These are phyloP conservation scores for Sphaerulina vaccinii DNA, from an alignment of 2,329 filamentous ascomycete species.

Conservation along the genomic window DNA sequence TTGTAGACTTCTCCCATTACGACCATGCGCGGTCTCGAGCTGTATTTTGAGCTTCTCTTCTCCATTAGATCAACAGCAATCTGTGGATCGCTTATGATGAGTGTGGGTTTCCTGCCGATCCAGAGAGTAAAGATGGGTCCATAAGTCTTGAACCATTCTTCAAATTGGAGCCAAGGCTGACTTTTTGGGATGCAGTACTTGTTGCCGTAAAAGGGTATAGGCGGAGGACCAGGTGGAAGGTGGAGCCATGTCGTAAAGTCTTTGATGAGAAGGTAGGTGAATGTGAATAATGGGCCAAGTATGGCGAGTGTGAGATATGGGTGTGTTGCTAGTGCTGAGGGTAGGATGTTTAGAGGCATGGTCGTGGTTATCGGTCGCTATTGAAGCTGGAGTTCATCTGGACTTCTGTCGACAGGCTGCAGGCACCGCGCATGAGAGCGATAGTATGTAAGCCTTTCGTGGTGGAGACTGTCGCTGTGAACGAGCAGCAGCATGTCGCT, in stretches of 20 bases:
- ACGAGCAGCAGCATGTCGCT: not conserved
- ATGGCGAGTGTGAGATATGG: not conserved
- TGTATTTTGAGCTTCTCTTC: conserved; percentile 47
- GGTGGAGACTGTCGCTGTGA: not conserved
- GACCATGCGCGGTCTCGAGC: conserved; percentile 46
- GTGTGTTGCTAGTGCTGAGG: not conserved
- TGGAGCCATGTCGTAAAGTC: conserved; percentile 38
- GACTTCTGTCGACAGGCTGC: too few relatives aligned
- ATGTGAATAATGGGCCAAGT: not conserved
- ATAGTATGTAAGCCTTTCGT: not conserved
- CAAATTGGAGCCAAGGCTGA: conserved; percentile 43
- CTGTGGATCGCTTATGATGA: conserved; percentile 47
- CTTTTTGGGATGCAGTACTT: conserved; percentile 36
- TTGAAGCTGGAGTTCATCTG: not conserved
- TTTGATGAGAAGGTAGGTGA: conserved; percentile 3
- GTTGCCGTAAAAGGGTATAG: conserved; percentile 49
- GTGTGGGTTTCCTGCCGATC: conserved; percentile 48
- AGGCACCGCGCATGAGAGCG: too few relatives aligned
- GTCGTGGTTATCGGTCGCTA: not conserved
- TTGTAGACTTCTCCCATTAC: conserved; percentile 48
- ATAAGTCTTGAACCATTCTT: conserved; percentile 47
- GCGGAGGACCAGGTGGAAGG: conserved; percentile 50
- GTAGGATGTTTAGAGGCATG: not conserved
- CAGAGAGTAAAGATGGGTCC: conserved; percentile 52
- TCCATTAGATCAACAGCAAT: conserved; percentile 49